Evolutionary conservation across 2,329 filamentous ascomycete species (phyloP), one percentile per base, ranked within the genome.

Genomic region (Diaporthe citrichinensis): DNA sequence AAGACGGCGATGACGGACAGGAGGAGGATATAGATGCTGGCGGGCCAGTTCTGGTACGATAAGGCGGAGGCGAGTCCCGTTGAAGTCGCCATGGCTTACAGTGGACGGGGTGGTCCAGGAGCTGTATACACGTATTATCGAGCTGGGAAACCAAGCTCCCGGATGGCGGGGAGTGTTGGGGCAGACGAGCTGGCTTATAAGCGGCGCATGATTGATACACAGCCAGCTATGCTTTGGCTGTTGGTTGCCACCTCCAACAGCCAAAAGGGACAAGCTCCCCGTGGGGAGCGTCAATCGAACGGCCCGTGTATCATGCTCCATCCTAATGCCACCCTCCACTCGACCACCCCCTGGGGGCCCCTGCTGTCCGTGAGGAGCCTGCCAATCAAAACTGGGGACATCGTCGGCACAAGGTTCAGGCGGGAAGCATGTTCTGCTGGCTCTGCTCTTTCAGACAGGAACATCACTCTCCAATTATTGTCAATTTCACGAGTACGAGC

Each of bases 21-120:
- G 12, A 81, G 49, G 36, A 80, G 28, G 39, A 78, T 72, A 76
- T 77, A 81, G n/a, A 79, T 34, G 23, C 77, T 79, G 9, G 76
- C 71, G 6, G 78, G 69, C 80, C 79, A 80, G 41, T 76, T 71
- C 67, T 74, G 76, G 5, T 41, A 69, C 4, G 65, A 55, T 1
- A 41, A 14, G 49, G 46, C 49, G 8, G 65, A 41, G 8, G n/a
- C 23, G 49, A 69, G 51, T 9, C 65, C 49, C 34, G 34, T 49
- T 41, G 28, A 4, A 23, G 34, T 69, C 49, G 65, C 65, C 65
- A 69, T 69, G 65, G 65, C 46, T 55, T n/a, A n/a, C 49, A 41
- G 65, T 25, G 46, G 14, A 23, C 31, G 31, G 28, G 46, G 23
- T 68, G 46, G 34, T 25, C 31, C 46, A 17, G 25, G 9, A 4